Evolutionary conservation across 1,284 basidiomycete genomes (phyloP).

Genomic region (Apiotrichum laibachii): DNA sequence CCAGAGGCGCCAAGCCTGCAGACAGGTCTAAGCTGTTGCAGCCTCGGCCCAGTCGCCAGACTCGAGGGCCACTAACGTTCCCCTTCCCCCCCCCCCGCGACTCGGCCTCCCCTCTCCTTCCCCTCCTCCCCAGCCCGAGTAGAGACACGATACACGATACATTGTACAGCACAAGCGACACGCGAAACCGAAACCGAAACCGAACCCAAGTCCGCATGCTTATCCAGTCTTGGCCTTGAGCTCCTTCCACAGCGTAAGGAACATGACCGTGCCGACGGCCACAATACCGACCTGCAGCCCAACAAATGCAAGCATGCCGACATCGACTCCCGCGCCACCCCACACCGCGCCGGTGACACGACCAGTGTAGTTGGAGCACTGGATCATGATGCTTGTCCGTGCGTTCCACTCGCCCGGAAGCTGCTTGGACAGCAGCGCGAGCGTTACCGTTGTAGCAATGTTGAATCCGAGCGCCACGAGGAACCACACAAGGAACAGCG

Average conservation of each 20-base stretch:
- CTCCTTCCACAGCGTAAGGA: constrained; percentile 7
- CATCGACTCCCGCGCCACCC: constrained; percentile 14
- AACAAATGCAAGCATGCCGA: constrained; percentile 12
- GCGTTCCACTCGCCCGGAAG: constrained; percentile 15
- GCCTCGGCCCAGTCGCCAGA: no score
- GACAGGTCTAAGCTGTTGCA: no score
- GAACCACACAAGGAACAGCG: constrained; percentile 8
- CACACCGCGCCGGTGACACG: constrained; percentile 15
- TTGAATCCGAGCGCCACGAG: constrained; percentile 16
- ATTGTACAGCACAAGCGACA: no score
- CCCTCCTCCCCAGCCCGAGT: no score
- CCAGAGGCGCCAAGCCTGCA: no score
- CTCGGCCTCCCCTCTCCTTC: no score
- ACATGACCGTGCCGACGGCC: constrained; percentile 9
- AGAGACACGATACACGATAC: no score
- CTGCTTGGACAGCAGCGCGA: constrained; percentile 12
- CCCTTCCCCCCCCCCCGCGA: no score
- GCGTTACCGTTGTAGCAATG: constrained; percentile 9
- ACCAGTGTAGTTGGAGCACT: constrained; percentile 11
- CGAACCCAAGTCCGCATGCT: no score
- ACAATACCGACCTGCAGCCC: constrained; percentile 5
- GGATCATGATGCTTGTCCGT: constrained; percentile 7
- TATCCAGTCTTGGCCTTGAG: constrained; percentile 16
- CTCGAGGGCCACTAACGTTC: no score
- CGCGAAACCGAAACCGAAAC: no score